Evolutionary conservation across 2,329 filamentous ascomycete species (phyloP), one percentile per base, ranked within the genome.

Genomic region (Arthrobotrys conoides): DNA sequence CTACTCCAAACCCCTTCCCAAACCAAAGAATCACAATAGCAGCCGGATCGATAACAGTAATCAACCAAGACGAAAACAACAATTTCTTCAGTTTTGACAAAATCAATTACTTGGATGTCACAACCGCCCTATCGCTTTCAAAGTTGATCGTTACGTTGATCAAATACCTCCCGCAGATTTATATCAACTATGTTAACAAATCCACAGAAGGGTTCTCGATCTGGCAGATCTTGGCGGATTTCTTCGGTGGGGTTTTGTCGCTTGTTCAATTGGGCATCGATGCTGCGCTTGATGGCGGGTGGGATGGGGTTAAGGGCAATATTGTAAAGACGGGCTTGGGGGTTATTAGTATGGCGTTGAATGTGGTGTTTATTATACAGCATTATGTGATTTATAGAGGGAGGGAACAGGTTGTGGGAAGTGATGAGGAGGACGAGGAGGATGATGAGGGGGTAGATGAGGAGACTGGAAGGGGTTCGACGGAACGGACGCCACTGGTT

Each of bases 121-220:
- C 76, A 5, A 75, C 76, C 5, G 89, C 91, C 12, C 86, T 96
- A 36, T 93, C 93, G 49, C 96, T 96, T 83, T 91, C 97, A 83
- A 99, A 99, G 86, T 87, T 99, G 38, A 84, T 94, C 69, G 89
- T 97, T 81, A 97, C 95, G 0, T 86, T 97, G 27, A 89, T 97
- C 85, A 99, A 99, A 86, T 98, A 97, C 85, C 90, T 93, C 57
- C 96, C 96, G 4, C 94, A 97, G 86, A 90, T 92, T 44, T 87
- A 92, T 82, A 88, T 91, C 81, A 98, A 98, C 86, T 94, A 91
- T 84, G 90, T 90, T 82, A 93, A 95, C 82, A 89, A 91, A 83
- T 96, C 93, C 71, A 98, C 96, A 0, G 85, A 88, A 20, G 96
- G 96, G 44, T 98, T 95, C 94, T 92, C 90, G 82, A 97, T 97